These are phyloP conservation scores for Lagenidium sp. DNA, from an alignment of 352 stramenopile species.

Conservation along the genomic window DNA sequence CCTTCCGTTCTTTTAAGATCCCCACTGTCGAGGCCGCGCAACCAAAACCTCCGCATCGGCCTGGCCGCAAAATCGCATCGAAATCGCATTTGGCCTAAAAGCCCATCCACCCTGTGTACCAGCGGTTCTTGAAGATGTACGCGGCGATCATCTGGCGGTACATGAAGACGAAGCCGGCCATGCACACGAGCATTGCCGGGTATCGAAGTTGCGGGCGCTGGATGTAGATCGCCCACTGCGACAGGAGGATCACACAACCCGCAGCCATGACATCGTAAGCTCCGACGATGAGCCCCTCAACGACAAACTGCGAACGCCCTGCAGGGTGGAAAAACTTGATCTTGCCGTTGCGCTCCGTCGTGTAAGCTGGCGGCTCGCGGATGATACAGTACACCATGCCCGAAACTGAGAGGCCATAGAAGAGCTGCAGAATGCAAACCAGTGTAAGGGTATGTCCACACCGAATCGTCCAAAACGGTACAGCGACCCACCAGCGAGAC, in stretches of 20 bases:
- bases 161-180: constrained; percentile 66
- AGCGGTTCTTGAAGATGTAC: constrained; percentile 87
- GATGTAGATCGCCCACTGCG: constrained; percentile 77
- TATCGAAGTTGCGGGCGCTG: constrained; percentile 47
- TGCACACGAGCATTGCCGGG: constrained; percentile 41
- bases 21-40: too few species aligned
- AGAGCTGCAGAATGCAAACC: constrained; percentile 26
- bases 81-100: constrained; percentile 26
- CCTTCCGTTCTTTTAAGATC: too few species aligned
- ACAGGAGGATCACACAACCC: constrained; percentile 68
- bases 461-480: neutral
- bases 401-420: constrained; percentile 82
- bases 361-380: constrained; percentile 68
- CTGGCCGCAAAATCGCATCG: neutral
- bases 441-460: too few species aligned
- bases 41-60: too few species aligned
- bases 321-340: constrained; percentile 85
- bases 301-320: constrained; percentile 74
- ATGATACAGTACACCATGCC: constrained; percentile 90
- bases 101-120: constrained; percentile 82
- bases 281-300: constrained; percentile 76
- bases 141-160: constrained; percentile 78
- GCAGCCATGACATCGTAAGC: constrained; percentile 57
- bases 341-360: constrained; percentile 63
- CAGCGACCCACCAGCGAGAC: constrained; percentile 50